These are phyloP conservation scores for Aspergillus sp. DNA, from an alignment of 2,329 filamentous ascomycete genomes.

Conservation along the genomic window DNA sequence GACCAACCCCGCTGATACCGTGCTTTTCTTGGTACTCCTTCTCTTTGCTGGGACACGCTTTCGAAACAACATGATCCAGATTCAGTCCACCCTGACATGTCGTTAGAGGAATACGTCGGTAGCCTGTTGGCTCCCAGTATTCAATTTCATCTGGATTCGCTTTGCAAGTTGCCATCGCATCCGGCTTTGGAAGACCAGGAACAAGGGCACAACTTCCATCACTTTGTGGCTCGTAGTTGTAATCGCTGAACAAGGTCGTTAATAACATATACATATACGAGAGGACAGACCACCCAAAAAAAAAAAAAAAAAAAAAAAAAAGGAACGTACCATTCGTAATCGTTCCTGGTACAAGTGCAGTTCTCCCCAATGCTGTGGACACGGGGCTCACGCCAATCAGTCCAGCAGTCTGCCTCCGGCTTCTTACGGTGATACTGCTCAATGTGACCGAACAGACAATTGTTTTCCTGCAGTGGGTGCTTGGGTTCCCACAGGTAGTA, in stretches of 20 bases:
- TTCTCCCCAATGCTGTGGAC: conserved; percentile 67
- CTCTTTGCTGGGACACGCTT: conserved; percentile 73
- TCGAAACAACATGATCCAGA: conserved; percentile 62
- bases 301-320: neutral
- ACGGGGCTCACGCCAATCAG: conserved; percentile 65
- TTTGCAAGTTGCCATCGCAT: conserved; percentile 55
- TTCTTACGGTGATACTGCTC: conserved; percentile 90
- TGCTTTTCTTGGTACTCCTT: conserved; percentile 74
- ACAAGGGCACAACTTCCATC: conserved; percentile 77
- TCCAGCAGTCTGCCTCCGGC: conserved; percentile 72
- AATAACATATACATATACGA: neutral
- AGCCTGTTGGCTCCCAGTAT: conserved; percentile 82
- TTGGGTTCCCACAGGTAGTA: conserved; percentile 85
- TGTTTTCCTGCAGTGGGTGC: conserved; percentile 71
- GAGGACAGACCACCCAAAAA: no score
- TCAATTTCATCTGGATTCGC: conserved; percentile 65
- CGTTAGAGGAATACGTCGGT: conserved; percentile 81
- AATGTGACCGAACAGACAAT: conserved; percentile 89
- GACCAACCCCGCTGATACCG: conserved; percentile 62
- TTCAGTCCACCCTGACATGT: conserved; percentile 76
- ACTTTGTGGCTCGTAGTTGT: conserved; percentile 78
- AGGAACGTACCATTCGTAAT: conserved; percentile 80
- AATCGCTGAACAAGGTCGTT: conserved; percentile 58
- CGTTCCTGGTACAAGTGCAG: conserved; percentile 76
- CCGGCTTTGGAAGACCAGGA: conserved; percentile 61